Percentiles rank a stretch among this genome's conserved stretches.
Conservation (phyloP, 2,329 filamentous ascomycete species). For the Aspergillus carbonarius region DNA sequence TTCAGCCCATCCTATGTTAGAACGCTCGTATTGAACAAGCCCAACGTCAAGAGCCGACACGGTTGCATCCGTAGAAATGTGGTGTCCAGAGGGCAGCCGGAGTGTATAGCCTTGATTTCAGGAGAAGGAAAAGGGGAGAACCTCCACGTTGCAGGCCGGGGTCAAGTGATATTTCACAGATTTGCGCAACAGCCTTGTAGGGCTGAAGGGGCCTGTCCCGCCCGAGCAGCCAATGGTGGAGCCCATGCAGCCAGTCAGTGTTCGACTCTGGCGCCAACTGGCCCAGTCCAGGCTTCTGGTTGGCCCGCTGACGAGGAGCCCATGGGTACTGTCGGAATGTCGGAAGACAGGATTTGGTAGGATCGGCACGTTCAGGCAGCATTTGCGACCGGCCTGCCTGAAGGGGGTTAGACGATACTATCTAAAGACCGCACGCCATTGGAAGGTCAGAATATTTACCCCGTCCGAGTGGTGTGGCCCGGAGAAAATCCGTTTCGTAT, state of each 20-base stretch:
- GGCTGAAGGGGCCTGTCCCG: background rate
- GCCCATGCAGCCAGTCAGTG: background rate
- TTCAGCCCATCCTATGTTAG: background rate
- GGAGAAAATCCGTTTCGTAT: background rate
- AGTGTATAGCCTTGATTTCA: background rate
- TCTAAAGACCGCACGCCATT: background rate
- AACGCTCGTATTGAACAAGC: background rate
- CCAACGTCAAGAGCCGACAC: background rate
- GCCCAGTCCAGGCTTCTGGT: background rate
- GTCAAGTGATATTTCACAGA: background rate
- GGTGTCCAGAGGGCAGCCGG: too few species aligned
- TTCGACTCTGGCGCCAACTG: background rate
- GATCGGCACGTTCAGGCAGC: background rate
- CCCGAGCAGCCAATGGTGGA: background rate
- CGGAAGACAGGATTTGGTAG: background rate
- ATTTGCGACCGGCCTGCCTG: background rate
- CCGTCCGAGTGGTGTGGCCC: background rate
- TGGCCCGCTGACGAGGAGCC: background rate
- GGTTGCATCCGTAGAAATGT: background rate
- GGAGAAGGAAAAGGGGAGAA: background rate
- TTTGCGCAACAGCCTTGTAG: background rate
- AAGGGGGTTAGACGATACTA: background rate
- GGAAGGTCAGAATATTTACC: background rate
- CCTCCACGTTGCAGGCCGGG: background rate
- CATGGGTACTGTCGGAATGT: background rate